A percentile compares a stretch with the other conserved stretches of the same genome.
These are phyloP conservation scores for Mollisiaceae sp. DNA, from an alignment of 2,329 filamentous ascomycete species.

Conservation along the genomic window DNA sequence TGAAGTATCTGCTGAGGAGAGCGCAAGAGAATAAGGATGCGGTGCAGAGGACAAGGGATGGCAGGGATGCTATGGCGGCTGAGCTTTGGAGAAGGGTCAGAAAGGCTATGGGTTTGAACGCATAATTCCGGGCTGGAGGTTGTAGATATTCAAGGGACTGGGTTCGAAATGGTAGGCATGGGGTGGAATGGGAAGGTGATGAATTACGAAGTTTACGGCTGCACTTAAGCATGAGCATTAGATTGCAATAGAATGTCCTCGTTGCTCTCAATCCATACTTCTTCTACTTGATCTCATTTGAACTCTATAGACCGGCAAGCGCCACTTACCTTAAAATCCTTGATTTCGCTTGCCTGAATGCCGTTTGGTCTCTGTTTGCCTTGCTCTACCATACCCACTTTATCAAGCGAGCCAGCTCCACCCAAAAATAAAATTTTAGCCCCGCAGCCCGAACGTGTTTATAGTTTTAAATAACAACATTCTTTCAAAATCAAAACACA, in stretches of 20 bases:
- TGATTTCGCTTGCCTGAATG: neutral
- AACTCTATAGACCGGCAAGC: neutral
- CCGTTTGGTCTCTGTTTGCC: neutral
- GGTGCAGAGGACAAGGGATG: slow-evolving; percentile 64
- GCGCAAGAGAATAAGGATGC: slow-evolving; percentile 79
- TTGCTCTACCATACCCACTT: neutral
- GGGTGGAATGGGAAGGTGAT: neutral
- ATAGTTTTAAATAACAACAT: neutral
- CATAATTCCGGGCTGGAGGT: neutral
- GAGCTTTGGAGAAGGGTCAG: slow-evolving; percentile 64
- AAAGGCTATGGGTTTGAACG: slow-evolving; percentile 34
- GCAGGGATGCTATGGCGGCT: slow-evolving; percentile 64
- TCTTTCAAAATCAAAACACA: neutral
- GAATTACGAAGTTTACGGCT: slow-evolving; percentile 5
- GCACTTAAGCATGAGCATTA: neutral
- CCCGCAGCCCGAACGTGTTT: neutral
- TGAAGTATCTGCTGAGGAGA: slow-evolving; percentile 72
- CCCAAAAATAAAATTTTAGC: neutral
- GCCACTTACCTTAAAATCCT: neutral
- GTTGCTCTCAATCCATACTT: slow-evolving; percentile 2
- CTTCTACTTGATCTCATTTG: neutral
- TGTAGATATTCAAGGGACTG: neutral
- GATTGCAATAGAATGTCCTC: slow-evolving; percentile 1
- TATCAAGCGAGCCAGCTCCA: neutral
- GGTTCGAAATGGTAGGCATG: neutral